Base-by-base conservation (phyloP, 2,329 filamentous ascomycete genomes). In the Colletotrichum gloeosporioides region DNA sequence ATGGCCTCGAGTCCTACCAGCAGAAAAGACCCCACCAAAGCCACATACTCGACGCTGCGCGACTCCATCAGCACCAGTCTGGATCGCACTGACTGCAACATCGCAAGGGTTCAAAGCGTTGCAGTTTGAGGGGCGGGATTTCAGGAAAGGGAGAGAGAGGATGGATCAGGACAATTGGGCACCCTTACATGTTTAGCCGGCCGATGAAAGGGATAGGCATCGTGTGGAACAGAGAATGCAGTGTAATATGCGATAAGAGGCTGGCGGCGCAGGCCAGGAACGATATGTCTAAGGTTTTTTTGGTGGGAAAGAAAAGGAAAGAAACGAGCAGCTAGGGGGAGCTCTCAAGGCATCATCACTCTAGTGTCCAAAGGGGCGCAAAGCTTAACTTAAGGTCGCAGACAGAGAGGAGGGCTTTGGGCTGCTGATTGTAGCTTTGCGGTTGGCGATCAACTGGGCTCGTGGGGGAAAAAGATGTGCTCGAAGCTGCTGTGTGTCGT, bases 1-100 rank as follows among this genome's bases (percentile, higher is more conserved):
- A 98, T 82, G 73, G 93, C 93, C 85, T 99, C 97, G 79, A 98
- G 89, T 63, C 92, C 90, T 75, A 99, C 93, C 49, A 99, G 91
- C 69, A 95, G 81, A 81, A 99, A 94, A 9, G 96, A 99, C 71
- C 93, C 92, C 63, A 97, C 86, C 59, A 99, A 91, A 53, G 96
- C 95, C 78, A 98, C 86, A 87, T 99, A 99, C 87, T 99, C 96
- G 85, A 90, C 90, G 84, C 94, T 96, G 78, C 29, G 27, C 31
- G 67, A 74, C 44, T 63, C 64, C 74, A 69, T 76, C 31, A 76
- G 74, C 72, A 39, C 62, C 69, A 73, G 63, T 34, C 49, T 32
- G 22, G 57, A 62, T 70, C 62, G 78, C 78, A 34, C 71, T 61
- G 57, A 78, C 53, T 61, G 53, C 80, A 70, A 53, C 68, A 70